phyloP scores from a whole-genome alignment of 2,329 filamentous ascomycete species.

The Rugonectria rugulosa region DNA sequence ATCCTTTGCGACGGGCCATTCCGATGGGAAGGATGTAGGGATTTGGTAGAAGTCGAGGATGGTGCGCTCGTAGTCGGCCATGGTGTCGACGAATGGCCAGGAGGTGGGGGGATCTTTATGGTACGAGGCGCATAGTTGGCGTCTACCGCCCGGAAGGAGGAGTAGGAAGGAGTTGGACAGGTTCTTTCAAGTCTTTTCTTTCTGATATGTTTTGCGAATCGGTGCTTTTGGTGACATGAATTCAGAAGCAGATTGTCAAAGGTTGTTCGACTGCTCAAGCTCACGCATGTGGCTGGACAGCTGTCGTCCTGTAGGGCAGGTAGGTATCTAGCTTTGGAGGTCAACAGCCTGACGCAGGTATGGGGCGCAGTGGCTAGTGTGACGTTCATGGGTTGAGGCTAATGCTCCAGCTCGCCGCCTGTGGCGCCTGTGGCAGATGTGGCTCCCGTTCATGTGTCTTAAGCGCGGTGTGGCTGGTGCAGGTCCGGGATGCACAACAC shows the following conservation, averaged over 20 bases:
- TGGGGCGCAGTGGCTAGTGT: constrained; percentile 12
- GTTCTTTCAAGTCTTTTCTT: no score
- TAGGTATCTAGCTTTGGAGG: constrained; percentile 1
- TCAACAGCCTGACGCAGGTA: constrained; percentile 8
- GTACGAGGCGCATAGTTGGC: constrained; percentile 17
- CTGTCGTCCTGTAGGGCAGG: no score
- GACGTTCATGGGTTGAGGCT: constrained; percentile 5
- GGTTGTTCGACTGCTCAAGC: constrained; percentile 11
- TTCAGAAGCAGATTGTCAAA: no score
- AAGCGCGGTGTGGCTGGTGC: constrained; percentile 26
- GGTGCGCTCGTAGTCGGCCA: constrained; percentile 77
- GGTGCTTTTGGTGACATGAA: no score
- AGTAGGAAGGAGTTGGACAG: no score
- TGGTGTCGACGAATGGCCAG: constrained; percentile 41
- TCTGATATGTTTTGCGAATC: neutral
- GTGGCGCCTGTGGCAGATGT: constrained; percentile 7
- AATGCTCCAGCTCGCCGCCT: neutral
- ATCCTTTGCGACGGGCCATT: constrained; percentile 86
- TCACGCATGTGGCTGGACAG: constrained; percentile 19
- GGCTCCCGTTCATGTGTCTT: neutral
- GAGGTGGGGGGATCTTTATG: constrained; percentile 24
- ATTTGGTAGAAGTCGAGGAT: constrained; percentile 93
- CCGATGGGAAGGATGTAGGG: constrained; percentile 75
- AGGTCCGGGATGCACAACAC: neutral
- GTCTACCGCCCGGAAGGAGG: neutral